Evolutionary conservation across 345 rosid genomes (phyloP), one percentile per base, ranked within the genome.

Genomic region (Populus pruinosa): DNA sequence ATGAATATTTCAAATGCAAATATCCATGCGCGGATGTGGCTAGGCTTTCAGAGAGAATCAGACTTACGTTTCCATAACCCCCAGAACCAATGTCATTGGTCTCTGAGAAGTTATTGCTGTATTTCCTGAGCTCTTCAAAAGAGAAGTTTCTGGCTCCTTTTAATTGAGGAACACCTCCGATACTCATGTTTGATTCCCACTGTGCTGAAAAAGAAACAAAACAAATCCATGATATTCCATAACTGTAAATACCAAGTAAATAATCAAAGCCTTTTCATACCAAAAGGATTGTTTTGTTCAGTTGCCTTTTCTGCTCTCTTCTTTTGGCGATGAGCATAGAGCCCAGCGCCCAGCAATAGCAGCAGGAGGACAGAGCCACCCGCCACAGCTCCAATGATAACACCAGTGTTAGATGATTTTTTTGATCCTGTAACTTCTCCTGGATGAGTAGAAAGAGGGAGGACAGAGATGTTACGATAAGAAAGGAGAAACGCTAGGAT

Each of bases 21-120:
- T 9, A 56, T n/a, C 29, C 29, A 56, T 56, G 25, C 6, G n/a
- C n/a, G 5, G 9, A 18, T 17, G 59, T 50, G 56, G 21, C 6
- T 50, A 50, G 59, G 21, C 59, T 50, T 64, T 8, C 7, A 44
- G 70, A 25, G 23, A 18, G 4, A 36, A 74, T 41, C 6, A 17
- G 25, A 62, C 21, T 72, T 67, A 91, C 98, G 94, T 94, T 89
- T 61, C 99, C 99, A 78, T 91, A 94, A 63, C 97, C 99, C 23
- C 99, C 98, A 16, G 91, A 90, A 25, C 99, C 97, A 72, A 92
- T 74, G 67, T 79, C 89, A 75, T 86, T 92, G 81, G 90, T 77
- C 13, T 91, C 89, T 38, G 95, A 89, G 83, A 96, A 96, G 43
- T 89, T 90, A 47, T 86, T 85, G 27, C 94, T 84, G 73, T 82